Conservation (phyloP, 192 early-diverging fungal species). For the Paraglomus occultum region DNA sequence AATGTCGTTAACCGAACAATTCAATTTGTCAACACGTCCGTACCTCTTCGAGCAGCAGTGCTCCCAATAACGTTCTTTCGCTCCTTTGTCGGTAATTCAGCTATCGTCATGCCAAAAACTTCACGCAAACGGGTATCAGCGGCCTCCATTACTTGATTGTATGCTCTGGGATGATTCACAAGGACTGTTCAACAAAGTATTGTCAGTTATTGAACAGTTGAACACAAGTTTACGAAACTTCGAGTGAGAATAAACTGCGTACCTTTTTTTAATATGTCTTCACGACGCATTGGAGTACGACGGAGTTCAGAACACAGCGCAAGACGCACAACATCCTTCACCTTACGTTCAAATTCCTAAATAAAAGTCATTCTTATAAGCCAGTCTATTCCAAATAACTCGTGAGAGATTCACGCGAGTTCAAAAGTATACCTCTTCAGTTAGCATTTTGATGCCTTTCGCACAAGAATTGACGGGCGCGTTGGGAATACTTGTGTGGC, state of each 20-base stretch:
- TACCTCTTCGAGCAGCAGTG: constrained; percentile 29
- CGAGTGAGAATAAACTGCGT: background rate
- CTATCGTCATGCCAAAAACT: constrained; percentile 66
- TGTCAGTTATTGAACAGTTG: too few relatives aligned
- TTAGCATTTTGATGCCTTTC: too few relatives aligned
- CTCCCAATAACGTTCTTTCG: constrained; percentile 3
- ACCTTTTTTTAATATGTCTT: constrained; percentile 63
- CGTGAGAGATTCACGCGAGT: too few relatives aligned
- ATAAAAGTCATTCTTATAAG: too few relatives aligned
- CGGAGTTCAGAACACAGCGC: constrained; percentile 57
- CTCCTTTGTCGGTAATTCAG: constrained; percentile 47
- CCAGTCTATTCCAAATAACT: too few relatives aligned
- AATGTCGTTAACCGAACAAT: background rate
- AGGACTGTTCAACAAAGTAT: constrained; percentile 42
- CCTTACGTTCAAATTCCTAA: constrained; percentile 55
- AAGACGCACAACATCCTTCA: constrained; percentile 61
- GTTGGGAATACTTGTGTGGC: too few relatives aligned
- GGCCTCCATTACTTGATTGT: constrained; percentile 44
- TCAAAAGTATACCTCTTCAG: too few relatives aligned
- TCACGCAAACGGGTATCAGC: constrained; percentile 49
- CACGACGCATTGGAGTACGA: constrained; percentile 46
- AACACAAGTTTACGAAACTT: background rate
- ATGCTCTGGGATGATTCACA: constrained; percentile 42
- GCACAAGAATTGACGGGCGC: too few relatives aligned
- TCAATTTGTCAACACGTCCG: background rate